Evolutionary conservation across 257 asterid genomes (phyloP).

Genomic region (Solanum clarkiae): DNA sequence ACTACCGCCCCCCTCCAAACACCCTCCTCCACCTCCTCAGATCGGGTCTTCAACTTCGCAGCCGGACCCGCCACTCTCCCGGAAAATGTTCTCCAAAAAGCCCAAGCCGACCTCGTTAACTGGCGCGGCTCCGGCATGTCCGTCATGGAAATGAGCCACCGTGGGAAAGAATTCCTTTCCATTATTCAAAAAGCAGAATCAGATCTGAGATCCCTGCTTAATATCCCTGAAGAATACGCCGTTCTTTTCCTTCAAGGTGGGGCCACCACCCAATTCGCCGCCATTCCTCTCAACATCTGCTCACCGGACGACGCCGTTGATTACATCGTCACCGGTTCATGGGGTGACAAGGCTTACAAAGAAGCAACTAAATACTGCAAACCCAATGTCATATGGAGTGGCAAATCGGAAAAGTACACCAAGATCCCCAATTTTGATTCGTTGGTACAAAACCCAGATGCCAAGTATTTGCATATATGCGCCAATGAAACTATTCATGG

Average conservation of each 20-base stretch:
- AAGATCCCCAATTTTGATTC: constrained; percentile 50
- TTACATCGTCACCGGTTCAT: constrained; percentile 79
- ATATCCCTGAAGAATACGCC: constrained; percentile 42
- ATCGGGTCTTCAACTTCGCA: constrained; percentile 89
- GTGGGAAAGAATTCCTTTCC: constrained; percentile 84
- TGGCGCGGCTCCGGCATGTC: constrained; percentile 93
- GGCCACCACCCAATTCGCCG: constrained; percentile 95
- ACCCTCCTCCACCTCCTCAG: constrained; percentile 36
- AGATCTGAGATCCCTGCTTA: constrained; percentile 69
- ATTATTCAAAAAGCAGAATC: constrained; percentile 82
- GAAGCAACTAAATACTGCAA: constrained; percentile 62
- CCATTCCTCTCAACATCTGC: constrained; percentile 73
- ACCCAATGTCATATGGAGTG: constrained; percentile 69
- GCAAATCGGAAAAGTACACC: constrained; percentile 76
- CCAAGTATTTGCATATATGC: constrained; percentile 76
- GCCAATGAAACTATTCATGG: constrained; percentile 96
- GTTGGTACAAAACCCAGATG: constrained; percentile 44
- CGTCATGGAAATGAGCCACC: constrained; percentile 98
- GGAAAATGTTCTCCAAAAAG: constrained; percentile 67
- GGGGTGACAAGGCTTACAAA: constrained; percentile 89
- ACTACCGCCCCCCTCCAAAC: constrained; percentile 25
- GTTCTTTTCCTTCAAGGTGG: constrained; percentile 97
- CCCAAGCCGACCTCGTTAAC: constrained; percentile 78
- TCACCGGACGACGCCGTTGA: constrained; percentile 48
- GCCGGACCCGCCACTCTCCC: constrained; percentile 94